Conservation (phyloP, 2,329 filamentous ascomycete species). For the Fragosphaeria purpurea region DNA sequence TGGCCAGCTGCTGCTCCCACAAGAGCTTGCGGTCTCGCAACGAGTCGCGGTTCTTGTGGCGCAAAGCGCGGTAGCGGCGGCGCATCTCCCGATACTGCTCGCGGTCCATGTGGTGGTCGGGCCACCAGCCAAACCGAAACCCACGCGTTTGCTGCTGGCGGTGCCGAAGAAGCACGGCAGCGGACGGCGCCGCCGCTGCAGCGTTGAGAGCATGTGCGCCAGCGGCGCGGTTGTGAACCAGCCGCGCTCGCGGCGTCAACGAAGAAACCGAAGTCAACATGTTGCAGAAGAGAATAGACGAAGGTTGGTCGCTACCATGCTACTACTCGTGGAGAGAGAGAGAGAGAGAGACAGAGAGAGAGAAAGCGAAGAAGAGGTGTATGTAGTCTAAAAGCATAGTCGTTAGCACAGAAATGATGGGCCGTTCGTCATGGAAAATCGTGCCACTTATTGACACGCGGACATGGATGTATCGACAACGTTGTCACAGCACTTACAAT, state of each 20-base stretch:
- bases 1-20: constrained; percentile 34
- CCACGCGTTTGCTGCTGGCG: constrained; percentile 34
- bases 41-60: constrained; percentile 36
- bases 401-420: not conserved
- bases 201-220: constrained; percentile 2
- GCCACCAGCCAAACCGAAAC: constrained; percentile 41
- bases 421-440: no score
- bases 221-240: constrained; percentile 4
- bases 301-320: not conserved
- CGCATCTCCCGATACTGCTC: constrained; percentile 32
- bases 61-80: constrained; percentile 31
- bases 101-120: constrained; percentile 28
- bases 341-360: no score
- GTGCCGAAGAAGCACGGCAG: constrained; percentile 16
- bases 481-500: no score
- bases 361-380: no score
- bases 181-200: not conserved
- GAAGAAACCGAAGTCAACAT: constrained; percentile 13
- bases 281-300: not conserved
- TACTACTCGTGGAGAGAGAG: not conserved
- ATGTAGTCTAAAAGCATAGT: not conserved
- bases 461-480: no score
- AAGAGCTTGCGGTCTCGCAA: constrained; percentile 30
- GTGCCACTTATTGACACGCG: no score
- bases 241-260: constrained; percentile 6